Evolutionary conservation across 306 rosid species (phyloP), one percentile per base, ranked within the genome.

Genomic region (Cucurbita maxima): DNA sequence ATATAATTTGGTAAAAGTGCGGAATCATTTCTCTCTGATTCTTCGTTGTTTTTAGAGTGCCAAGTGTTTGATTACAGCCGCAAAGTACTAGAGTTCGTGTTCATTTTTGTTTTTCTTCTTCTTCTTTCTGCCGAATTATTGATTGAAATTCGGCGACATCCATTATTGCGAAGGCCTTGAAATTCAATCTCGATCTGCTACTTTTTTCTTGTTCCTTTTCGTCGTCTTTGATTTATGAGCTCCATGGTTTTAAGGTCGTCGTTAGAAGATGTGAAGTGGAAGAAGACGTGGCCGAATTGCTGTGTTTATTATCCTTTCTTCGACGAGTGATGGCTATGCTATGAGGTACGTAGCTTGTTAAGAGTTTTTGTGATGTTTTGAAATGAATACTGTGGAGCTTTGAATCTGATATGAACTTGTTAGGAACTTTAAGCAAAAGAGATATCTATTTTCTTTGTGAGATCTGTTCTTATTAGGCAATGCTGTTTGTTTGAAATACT

Each of bases 231-330:
- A 79, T 81, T 81, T 81, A 77, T 86, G 78, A 74, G 67, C 78
- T 83, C 54, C 81, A 76, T 67, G 78, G 58, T 82, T 79, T 81
- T 82, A 25, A 74, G 76, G 64, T 80, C 82, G 77, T 74, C 76
- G 77, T 75, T 83, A 37, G 78, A 61, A 75, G 84, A 78, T 78
- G 20, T 82, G 79, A 78, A 80, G 82, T 72, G 76, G 79, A 76
- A 83, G 76, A 48, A 83, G 76, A 48, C 41, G 51, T 79, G 77
- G 72, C 78, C 89, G 85, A 77, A 59, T 79, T 79, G 84, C 89
- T 86, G 79, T 81, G 82, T 84, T 73, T 86, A 78, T 70, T 86
- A 77, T 58, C 82, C 69, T 47, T 76, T 78, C 73, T 85, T 81
- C 78, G 40, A 85, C 76, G 78, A 83, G 81, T 86, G 76, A 82